Conservation (phyloP, 805 yeast genomes). For the Saturnispora gosingensis region DNA sequence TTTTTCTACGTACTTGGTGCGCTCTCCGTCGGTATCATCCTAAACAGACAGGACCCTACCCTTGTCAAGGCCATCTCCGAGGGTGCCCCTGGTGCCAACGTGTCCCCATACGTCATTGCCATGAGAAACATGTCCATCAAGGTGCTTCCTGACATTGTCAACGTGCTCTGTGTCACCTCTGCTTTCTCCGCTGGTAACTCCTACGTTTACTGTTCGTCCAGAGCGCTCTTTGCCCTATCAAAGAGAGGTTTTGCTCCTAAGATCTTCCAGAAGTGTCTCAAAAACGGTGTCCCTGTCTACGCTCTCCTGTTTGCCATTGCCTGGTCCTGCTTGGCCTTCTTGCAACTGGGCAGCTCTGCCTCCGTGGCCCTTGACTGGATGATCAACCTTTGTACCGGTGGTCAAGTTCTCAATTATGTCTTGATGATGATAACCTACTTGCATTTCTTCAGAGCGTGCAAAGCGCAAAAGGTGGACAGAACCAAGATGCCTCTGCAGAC, state of each 20-base stretch:
- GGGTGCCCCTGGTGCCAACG: slow-evolving; percentile 66
- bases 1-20: slow-evolving; percentile 67
- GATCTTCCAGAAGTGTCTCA: slow-evolving; percentile 51
- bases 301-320: slow-evolving; percentile 27
- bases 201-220: slow-evolving; percentile 62
- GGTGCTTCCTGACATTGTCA: slow-evolving; percentile 67
- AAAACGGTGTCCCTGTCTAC: slow-evolving; percentile 45
- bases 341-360: slow-evolving; percentile 30
- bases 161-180: slow-evolving; percentile 64
- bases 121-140: slow-evolving; percentile 62
- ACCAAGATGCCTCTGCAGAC: slow-evolving; percentile 36
- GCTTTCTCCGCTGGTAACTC: slow-evolving; percentile 83
- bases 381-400: slow-evolving; percentile 25
- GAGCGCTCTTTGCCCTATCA: slow-evolving; percentile 61
- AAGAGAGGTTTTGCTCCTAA: slow-evolving; percentile 66
- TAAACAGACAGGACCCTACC: slow-evolving; percentile 58
- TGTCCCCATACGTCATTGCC: slow-evolving; percentile 77
- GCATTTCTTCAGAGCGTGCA: slow-evolving; percentile 54
- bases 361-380: slow-evolving; percentile 25
- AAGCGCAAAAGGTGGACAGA: slow-evolving; percentile 45
- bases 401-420: slow-evolving; percentile 23
- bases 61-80: slow-evolving; percentile 48
- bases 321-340: slow-evolving; percentile 22
- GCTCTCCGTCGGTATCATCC: slow-evolving; percentile 66
- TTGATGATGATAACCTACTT: slow-evolving; percentile 41